Evolutionary conservation across 1,139 yeast species (phyloP).

Genomic region (Nadsonia commutata): DNA sequence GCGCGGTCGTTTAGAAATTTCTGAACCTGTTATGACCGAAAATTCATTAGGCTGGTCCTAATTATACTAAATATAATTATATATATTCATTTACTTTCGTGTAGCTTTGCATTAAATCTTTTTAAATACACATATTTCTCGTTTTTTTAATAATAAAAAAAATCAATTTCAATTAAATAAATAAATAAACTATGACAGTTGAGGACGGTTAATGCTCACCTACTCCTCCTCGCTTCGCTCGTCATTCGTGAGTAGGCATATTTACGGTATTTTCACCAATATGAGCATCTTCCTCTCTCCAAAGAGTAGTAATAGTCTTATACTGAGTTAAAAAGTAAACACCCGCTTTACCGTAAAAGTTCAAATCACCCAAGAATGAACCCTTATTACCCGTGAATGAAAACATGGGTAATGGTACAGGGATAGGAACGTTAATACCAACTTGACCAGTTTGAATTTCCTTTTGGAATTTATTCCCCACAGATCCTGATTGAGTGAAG

Average conservation of each 20-base stretch:
- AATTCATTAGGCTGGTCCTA: slow-evolving; percentile 28
- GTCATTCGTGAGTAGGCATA: slow-evolving; percentile 61
- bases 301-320: slow-evolving; percentile 58
- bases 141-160: too few relatives aligned
- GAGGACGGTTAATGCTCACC: too few relatives aligned
- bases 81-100: too few relatives aligned
- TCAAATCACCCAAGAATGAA: slow-evolving; percentile 64
- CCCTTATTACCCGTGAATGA: slow-evolving; percentile 71
- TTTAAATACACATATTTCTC: too few relatives aligned
- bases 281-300: slow-evolving; percentile 45
- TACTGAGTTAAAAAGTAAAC: slow-evolving; percentile 59
- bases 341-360: slow-evolving; percentile 69
- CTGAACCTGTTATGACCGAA: slow-evolving; percentile 27
- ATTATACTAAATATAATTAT: too few relatives aligned
- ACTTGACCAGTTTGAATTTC: slow-evolving; percentile 66
- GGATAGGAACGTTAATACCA: slow-evolving; percentile 69
- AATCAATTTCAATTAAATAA: too few relatives aligned
- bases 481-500: slow-evolving; percentile 56
- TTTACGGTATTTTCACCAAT: slow-evolving; percentile 43
- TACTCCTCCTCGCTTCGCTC: too few relatives aligned
- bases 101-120: too few relatives aligned
- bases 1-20: slow-evolving; percentile 15
- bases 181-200: too few relatives aligned
- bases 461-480: slow-evolving; percentile 57
- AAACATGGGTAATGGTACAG: slow-evolving; percentile 77